Conservation (phyloP, 192 early-diverging fungal species). For the Coemansia sp. region DNA sequence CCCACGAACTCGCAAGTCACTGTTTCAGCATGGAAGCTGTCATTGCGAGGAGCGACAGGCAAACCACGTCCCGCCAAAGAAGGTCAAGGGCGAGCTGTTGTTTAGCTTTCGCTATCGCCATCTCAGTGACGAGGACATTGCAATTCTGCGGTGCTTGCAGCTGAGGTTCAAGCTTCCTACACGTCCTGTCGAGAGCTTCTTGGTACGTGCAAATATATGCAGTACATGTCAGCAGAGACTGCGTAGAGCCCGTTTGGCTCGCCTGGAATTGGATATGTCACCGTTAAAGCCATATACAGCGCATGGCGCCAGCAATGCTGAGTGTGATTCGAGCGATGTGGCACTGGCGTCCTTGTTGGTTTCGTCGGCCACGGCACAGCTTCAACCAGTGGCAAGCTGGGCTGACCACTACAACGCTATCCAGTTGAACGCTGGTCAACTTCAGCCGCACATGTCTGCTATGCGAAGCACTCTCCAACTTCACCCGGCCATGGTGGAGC, state of each 20-base stretch:
- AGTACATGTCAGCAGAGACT: conserved; percentile 55
- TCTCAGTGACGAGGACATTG: conserved; percentile 50
- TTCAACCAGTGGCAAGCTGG: neutral
- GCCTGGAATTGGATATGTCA: neutral
- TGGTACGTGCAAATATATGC: conserved; percentile 53
- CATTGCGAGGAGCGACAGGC: conserved; percentile 32
- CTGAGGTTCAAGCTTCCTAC: conserved; percentile 41
- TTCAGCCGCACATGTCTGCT: conserved; percentile 14
- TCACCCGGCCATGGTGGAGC: neutral
- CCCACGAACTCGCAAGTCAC: conserved; percentile 32
- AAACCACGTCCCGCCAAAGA: conserved; percentile 42
- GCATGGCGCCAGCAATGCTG: neutral
- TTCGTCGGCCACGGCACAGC: neutral
- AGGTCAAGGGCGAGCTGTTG: conserved; percentile 42
- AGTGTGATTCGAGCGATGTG: neutral
- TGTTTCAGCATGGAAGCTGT: conserved; percentile 43
- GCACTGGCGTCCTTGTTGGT: neutral
- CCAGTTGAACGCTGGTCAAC: neutral
- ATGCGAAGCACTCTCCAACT: conserved; percentile 30
- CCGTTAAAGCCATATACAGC: neutral
- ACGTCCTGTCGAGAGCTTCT: conserved; percentile 35
- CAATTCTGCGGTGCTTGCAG: conserved; percentile 35
- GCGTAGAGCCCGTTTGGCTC: conserved; percentile 36
- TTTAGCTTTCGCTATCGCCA: conserved; percentile 56
- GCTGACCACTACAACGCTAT: neutral